Percentiles rank a stretch among this genome's conserved stretches.
These are phyloP conservation scores for Dactylellina sp. DNA, from an alignment of 2,329 filamentous ascomycete species.

Conservation along the genomic window DNA sequence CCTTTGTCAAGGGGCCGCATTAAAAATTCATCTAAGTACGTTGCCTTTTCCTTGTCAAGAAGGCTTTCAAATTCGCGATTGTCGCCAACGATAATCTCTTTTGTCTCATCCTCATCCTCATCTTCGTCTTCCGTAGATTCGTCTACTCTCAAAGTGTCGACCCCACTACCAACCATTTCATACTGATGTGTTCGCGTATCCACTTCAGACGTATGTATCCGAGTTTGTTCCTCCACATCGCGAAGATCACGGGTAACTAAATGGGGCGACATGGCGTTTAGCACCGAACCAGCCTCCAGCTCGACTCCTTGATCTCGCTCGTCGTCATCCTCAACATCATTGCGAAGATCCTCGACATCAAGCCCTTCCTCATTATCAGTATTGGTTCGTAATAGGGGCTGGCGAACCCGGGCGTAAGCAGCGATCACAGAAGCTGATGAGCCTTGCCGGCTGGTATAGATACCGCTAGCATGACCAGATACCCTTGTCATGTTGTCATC, in stretches of 20 bases:
- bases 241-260: slow-evolving; percentile 38
- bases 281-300: slow-evolving; percentile 37
- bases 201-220: slow-evolving; percentile 36
- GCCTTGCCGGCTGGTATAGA: slow-evolving; percentile 45
- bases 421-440: slow-evolving; percentile 48
- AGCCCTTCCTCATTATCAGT: slow-evolving; percentile 35
- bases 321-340: slow-evolving; percentile 54
- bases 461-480: slow-evolving; percentile 48
- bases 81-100: slow-evolving; percentile 43
- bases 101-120: slow-evolving; percentile 42
- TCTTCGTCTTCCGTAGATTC: slow-evolving; percentile 53
- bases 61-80: slow-evolving; percentile 47
- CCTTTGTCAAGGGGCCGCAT: slow-evolving; percentile 46
- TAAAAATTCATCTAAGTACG: slow-evolving; percentile 51
- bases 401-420: slow-evolving; percentile 42
- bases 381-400: slow-evolving; percentile 38
- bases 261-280: slow-evolving; percentile 40
- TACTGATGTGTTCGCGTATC: slow-evolving; percentile 43
- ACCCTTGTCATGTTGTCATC: slow-evolving; percentile 53
- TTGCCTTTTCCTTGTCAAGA: slow-evolving; percentile 37
- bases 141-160: slow-evolving; percentile 39
- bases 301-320: slow-evolving; percentile 49
- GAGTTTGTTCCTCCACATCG: slow-evolving; percentile 25
- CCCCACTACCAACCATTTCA: slow-evolving; percentile 48
- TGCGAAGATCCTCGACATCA: slow-evolving; percentile 44